A percentile compares a stretch with the other conserved stretches of the same genome.
phyloP scores from a whole-genome alignment of 2,329 filamentous ascomycete genomes.

The Aspergillus neoniger region DNA sequence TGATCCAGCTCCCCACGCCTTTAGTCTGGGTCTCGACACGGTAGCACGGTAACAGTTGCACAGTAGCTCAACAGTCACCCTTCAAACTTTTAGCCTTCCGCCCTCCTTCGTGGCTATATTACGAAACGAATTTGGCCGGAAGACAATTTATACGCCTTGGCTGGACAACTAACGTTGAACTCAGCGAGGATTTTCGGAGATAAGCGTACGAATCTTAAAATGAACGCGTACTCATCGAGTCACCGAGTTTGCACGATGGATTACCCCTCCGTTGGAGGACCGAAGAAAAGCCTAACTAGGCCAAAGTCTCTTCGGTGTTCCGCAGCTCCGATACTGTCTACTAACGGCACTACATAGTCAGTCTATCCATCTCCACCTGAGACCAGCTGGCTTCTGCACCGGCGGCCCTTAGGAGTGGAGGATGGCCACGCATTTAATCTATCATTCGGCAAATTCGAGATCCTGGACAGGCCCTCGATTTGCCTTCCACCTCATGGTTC shows the following conservation, averaged over 20 bases:
- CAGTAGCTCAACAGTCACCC: neutral
- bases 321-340: neutral
- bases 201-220: neutral
- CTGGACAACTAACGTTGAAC: neutral
- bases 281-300: too few species aligned
- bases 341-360: neutral
- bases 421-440: neutral
- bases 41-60: too few species aligned
- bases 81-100: neutral
- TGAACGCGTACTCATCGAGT: neutral
- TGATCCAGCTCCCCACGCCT: neutral
- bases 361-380: too few species aligned
- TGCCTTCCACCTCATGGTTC: neutral
- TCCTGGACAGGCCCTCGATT: neutral
- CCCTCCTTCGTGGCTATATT: neutral
- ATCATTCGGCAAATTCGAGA: neutral
- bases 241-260: too few species aligned
- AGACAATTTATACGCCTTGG: conserved; percentile 1
- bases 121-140: neutral
- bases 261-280: too few species aligned
- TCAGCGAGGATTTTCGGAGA: neutral
- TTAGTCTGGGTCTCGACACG: neutral
- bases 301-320: neutral
- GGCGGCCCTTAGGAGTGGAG: neutral
- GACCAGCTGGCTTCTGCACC: too few species aligned